Conservation (phyloP, 768 basidiomycete species). For the Leccinum subtestaceum region DNA sequence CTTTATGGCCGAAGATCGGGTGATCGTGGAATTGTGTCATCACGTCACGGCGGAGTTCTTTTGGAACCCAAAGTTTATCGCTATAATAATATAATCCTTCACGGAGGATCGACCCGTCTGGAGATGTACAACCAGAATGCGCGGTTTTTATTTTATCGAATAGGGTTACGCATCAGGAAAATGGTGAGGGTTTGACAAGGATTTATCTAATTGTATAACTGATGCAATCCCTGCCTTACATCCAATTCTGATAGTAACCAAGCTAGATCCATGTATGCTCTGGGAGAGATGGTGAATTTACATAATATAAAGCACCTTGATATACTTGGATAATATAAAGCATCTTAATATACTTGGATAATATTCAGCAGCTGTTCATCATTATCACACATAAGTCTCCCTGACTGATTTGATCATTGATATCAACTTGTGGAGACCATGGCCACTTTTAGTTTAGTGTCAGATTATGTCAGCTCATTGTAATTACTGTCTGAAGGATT, state of each 20-base stretch:
- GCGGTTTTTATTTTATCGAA: too few species aligned
- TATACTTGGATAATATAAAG: neutral
- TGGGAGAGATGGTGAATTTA: neutral
- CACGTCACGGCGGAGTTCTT: too few species aligned
- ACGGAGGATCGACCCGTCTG: too few species aligned
- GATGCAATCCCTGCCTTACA: neutral
- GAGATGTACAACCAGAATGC: too few species aligned
- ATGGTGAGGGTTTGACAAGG: neutral
- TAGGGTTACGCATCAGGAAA: too few species aligned
- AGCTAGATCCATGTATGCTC: neutral
- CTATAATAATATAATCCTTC: too few species aligned
- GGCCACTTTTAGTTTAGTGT: neutral
- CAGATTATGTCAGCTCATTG: too few species aligned
- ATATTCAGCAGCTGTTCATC: neutral
- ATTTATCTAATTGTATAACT: neutral
- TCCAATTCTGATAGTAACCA: neutral
- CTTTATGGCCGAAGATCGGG: too few species aligned
- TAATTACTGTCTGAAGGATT: too few species aligned
- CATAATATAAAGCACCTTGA: neutral
- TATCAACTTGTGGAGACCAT: neutral
- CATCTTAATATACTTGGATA: neutral
- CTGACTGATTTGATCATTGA: neutral
- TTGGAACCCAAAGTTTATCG: too few species aligned
- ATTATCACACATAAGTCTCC: neutral
- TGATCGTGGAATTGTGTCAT: too few species aligned